Evolutionary conservation across 257 asterid species (phyloP).

Genomic region (Forsythia viridissima): DNA sequence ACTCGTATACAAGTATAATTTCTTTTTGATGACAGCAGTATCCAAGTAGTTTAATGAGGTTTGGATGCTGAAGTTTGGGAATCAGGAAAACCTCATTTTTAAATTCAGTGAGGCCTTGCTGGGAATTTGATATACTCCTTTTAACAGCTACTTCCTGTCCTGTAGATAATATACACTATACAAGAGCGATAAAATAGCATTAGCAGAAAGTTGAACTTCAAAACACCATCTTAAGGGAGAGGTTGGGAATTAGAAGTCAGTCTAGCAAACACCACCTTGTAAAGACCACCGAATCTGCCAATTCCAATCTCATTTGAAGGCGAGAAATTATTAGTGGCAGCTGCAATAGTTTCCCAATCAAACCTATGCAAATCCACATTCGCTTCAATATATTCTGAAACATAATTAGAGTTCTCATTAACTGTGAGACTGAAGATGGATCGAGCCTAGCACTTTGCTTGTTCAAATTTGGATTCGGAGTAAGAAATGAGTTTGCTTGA

Average conservation of each 20-base stretch:
- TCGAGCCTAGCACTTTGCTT: not conserved
- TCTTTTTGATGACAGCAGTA: slow-evolving; percentile 14
- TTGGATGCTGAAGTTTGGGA: slow-evolving; percentile 13
- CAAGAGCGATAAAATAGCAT: not conserved
- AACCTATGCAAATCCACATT: slow-evolving; percentile 8
- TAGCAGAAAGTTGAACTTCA: not conserved
- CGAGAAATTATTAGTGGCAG: slow-evolving; percentile 27
- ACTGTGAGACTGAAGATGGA: not conserved
- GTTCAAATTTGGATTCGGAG: too few relatives aligned
- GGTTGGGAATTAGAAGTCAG: not conserved
- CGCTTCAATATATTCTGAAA: slow-evolving; percentile 10
- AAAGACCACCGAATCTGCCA: slow-evolving; percentile 3
- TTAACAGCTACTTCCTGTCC: slow-evolving; percentile 19
- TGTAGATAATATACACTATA: slow-evolving; percentile 16
- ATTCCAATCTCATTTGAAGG: slow-evolving; percentile 10
- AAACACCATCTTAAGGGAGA: not conserved
- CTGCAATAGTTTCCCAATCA: slow-evolving; percentile 23
- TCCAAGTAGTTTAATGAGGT: slow-evolving; percentile 16
- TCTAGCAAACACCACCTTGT: slow-evolving; percentile 22
- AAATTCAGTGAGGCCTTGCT: not conserved
- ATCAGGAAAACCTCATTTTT: slow-evolving; percentile 15
- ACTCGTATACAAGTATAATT: slow-evolving; percentile 20
- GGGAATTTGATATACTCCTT: not conserved
- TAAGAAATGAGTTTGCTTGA: not conserved
- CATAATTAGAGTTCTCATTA: slow-evolving; percentile 1